Base-by-base conservation (phyloP, 495 filamentous ascomycete genomes). In the Polyplosphaeria fusca region DNA sequence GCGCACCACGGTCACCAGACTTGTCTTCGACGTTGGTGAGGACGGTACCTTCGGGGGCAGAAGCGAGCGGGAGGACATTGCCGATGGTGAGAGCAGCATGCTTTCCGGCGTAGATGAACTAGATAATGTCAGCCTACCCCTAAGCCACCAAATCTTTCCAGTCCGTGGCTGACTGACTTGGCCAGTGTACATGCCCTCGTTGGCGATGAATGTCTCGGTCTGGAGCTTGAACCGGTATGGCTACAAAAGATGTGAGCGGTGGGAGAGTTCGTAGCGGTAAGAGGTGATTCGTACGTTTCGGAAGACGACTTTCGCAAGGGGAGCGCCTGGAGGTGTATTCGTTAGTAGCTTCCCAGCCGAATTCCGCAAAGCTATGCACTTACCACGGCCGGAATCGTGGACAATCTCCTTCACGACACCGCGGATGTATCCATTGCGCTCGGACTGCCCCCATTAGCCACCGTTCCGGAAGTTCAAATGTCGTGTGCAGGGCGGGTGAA, bases 141-240 rank as follows among this genome's bases (percentile, higher is more conserved):
- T n/a, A n/a, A n/a, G n/a, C n/a, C n/a, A n/a, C n/a, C n/a, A n/a
- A n/a, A n/a, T n/a, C n/a, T n/a, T n/a, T n/a, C n/a, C n/a, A n/a
- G n/a, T n/a, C 3, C 32, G 12, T 44, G 14, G 13, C 42, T n/a
- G 39, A 61, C 52, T 49, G 24, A 61, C 58, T 52, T 68, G 65
- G 66, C 93, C 93, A 62, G 93, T 96, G 89, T 99, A 99, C 92
- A 97, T 96, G 79, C 93, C 93, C 83, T 99, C 93, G 79, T 96
- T 97, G 75, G 94, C 93, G 73, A 99, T 97, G 84, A 98, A 96
- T 61, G 71, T 73, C 65, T 74, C 67, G 47, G 68, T 73, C 54
- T 65, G 57, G 39, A 64, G 64, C 67, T 69, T 72, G 93, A 94
- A 86, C 89, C 91, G 74, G 84, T 90, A 63, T 42, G 60, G 60